phyloP scores from a whole-genome alignment of 2,329 filamentous ascomycete species.

The Madurella mycetomatis region DNA sequence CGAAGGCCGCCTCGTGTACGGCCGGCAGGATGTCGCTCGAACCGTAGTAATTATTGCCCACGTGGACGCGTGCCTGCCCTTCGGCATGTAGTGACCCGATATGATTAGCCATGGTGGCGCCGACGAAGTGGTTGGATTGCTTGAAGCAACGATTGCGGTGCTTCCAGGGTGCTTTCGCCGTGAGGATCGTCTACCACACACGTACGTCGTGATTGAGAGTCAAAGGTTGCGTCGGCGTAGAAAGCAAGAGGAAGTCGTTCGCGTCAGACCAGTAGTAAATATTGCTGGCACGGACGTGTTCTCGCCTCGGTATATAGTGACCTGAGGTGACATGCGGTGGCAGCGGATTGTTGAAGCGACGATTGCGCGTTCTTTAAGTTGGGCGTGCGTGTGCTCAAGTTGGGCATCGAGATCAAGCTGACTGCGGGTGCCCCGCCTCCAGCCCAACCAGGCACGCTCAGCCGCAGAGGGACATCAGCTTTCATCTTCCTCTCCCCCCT shows the following conservation, averaged over 20 bases:
- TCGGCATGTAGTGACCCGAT: not conserved
- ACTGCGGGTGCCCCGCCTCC: not conserved
- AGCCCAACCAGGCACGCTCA: not conserved
- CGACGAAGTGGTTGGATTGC: not conserved
- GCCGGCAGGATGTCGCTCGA: slow-evolving; percentile 4
- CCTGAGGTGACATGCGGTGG: not conserved
- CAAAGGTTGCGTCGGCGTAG: not conserved
- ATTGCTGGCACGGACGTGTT: not conserved
- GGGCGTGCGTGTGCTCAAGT: not conserved
- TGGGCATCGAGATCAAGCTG: not conserved
- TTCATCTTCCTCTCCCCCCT: not conserved
- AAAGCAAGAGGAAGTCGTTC: not conserved
- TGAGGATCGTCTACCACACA: not conserved
- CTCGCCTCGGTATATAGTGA: not conserved
- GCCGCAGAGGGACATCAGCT: not conserved
- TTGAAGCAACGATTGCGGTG: not conserved
- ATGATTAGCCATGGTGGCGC: not conserved
- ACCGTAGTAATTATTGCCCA: not conserved
- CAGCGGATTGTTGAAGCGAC: not conserved
- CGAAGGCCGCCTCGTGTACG: slow-evolving; percentile 26
- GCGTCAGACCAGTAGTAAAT: not conserved
- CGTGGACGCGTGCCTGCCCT: not conserved
- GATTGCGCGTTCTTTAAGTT: not conserved
- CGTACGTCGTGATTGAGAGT: not conserved
- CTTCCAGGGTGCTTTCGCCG: not conserved